These are phyloP conservation scores for Penicillium sp. DNA, from an alignment of 2,329 filamentous ascomycete species.

Conservation along the genomic window DNA sequence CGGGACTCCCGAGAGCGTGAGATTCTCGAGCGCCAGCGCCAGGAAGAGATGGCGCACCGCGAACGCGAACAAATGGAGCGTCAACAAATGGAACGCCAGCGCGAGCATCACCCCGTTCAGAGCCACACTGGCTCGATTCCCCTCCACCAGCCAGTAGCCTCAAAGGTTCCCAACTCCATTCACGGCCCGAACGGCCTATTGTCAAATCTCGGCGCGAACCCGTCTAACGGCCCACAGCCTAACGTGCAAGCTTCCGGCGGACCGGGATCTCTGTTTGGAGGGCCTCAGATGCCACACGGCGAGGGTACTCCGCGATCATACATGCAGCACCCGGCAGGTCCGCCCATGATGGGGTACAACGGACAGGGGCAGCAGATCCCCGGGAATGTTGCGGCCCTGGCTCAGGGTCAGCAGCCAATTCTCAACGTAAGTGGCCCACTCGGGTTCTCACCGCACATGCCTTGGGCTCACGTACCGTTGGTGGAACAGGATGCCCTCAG, in stretches of 20 bases:
- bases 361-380: constrained; percentile 47
- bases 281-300: constrained; percentile 57
- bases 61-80: constrained; percentile 56
- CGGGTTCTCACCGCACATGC: constrained; percentile 4
- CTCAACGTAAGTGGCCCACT: constrained; percentile 57
- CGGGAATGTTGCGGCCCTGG: constrained; percentile 59
- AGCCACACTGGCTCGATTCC: constrained; percentile 86
- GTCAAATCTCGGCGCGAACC: constrained; percentile 67
- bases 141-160: constrained; percentile 90
- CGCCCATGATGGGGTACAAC: constrained; percentile 54
- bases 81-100: constrained; percentile 61
- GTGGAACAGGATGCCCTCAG: constrained; percentile 77
- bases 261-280: constrained; percentile 66
- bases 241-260: constrained; percentile 62
- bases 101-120: constrained; percentile 70
- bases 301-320: constrained; percentile 58
- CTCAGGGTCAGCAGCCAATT: constrained; percentile 82
- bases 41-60: constrained; percentile 60
- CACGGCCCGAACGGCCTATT: constrained; percentile 91
- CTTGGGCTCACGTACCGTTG: constrained; percentile 19
- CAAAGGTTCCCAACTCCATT: constrained; percentile 76
- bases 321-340: constrained; percentile 63
- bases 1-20: constrained; percentile 60
- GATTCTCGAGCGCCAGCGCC: constrained; percentile 48
- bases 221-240: constrained; percentile 54